Evolutionary conservation across 2,329 filamentous ascomycete genomes (phyloP), one percentile per base, ranked within the genome.

Genomic region (Coleophoma eucalyptorum): DNA sequence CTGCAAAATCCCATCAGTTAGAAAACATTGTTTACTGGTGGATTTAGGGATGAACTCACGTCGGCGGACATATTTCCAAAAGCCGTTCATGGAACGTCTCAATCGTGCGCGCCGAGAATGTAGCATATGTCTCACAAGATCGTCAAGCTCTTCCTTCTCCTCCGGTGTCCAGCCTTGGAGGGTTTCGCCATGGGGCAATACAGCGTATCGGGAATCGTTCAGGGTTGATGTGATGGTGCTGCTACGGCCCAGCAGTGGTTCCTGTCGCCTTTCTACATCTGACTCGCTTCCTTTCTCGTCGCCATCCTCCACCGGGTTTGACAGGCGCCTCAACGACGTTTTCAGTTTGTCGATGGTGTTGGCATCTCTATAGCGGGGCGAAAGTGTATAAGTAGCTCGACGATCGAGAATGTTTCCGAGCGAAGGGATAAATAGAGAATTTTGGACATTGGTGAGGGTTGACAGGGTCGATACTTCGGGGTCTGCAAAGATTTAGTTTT

Each of bases 391-490:
- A 18, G 55, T 42, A n/a, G 56, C 52, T 52, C 85, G 77, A 40
- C 90, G 80, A 61, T 94, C 93, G 51, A 94, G 58, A 60, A 83
- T 82, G 50, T 77, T 73, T 42, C 89, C 89, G 15, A 95, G 73
- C 51, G 90, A 86, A 0, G 90, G 90, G 1, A 94, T 74, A 68
- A 95, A 95, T 11, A 95, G 80, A 0, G 90, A 93, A 65, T 95
- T 95, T 62, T 95, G 90, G 31, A 95, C 86, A 61, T 95, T 95
- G 46, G 89, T 95, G 11, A 95, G 78, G 8, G 89, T 93, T 0
- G 89, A 90, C 4, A 95, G 73, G 0, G 90, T 90, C 38, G 89
- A 83, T 4, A 95, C 84, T 70, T 95, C 89, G 40, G 90, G 89
- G 61, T 95, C 90, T 91, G 56, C 5, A 26, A 51, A 7, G 21